Base-by-base conservation (phyloP, 2,329 filamentous ascomycete species). In the Ophiosphaerella narmari region DNA sequence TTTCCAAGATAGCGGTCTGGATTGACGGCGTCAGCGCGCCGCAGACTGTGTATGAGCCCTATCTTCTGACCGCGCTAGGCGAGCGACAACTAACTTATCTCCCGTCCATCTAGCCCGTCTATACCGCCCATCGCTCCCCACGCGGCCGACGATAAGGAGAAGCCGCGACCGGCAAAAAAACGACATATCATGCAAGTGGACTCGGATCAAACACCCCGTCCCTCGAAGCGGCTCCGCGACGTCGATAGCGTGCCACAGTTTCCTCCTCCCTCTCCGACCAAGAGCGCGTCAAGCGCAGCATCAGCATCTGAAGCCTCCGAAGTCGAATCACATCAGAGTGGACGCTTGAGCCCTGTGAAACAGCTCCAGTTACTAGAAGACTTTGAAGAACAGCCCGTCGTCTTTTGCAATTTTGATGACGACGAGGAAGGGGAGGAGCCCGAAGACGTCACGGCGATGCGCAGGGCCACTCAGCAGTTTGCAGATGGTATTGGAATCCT, bases 251-350 rank as follows among this genome's bases (percentile, higher is more conserved):
- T 4, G 26, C 26, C 26, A 2, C 9, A 29, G 26, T 29, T 29
- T 29, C 26, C 26, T n/a, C n/a, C n/a, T 29, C 26, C 26, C 26
- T 29, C 26, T 29, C 26, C 26, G 5, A 29, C 26, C 26, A 29
- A 29, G 26, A 29, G 26, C 26, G 26, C 26, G 26, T 29, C 26
- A 29, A 29, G 26, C 4, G 26, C 26, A 29, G 26, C 9, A n/a
- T n/a, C n/a, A 29, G 26, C 9, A 29, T 29, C 26, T 29, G 26
- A 29, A 40, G 24, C 38, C 18, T 46, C 43, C 26, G 26, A 29
- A n/a, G 21, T 46, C 18, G 18, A 24, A 24, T 46, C 43, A 23
- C 43, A 46, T 35, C n/a, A 46, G 24, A 46, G 34, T 34, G 35
- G 43, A 24, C 23, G 43, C n/a, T 23, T 39, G 16, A 46, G 43